Percentiles rank a stretch among this genome's conserved stretches.
Evolutionary conservation across 352 stramenopile species (phyloP).

Genomic region (Saprolegnia parasitica): DNA sequence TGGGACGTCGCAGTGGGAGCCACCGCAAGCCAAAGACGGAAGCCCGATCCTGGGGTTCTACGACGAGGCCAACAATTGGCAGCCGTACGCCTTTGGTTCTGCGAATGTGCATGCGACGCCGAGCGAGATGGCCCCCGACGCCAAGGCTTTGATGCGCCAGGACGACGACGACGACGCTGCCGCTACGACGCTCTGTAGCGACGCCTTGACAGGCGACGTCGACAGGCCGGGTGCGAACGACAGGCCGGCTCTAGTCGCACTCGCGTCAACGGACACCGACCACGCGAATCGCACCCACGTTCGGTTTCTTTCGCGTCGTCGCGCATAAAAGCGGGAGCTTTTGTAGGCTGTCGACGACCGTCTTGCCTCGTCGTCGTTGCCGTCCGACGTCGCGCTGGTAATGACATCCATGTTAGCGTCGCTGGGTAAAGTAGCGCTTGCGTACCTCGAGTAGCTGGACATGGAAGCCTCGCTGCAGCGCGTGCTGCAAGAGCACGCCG

Average conservation of each 20-base stretch:
- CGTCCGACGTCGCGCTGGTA: not conserved
- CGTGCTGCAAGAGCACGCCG: constrained; percentile 22
- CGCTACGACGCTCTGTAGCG: too few species aligned
- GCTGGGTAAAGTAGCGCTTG: not conserved
- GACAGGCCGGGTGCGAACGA: too few species aligned
- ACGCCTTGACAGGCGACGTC: too few species aligned
- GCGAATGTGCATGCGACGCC: not conserved
- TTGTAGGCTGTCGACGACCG: too few species aligned
- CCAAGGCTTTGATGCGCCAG: not conserved
- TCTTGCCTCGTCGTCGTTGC: not conserved
- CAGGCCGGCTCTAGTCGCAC: not conserved
- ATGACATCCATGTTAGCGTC: not conserved
- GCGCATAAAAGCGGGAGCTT: too few species aligned
- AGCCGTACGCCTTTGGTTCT: constrained; percentile 11
- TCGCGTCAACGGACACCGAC: too few species aligned
- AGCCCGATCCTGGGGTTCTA: constrained; percentile 44
- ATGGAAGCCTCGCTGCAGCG: constrained; percentile 24
- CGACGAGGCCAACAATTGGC: constrained; percentile 52
- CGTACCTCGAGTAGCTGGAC: constrained; percentile 10
- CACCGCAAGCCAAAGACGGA: constrained; percentile 33
- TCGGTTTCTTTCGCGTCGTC: too few species aligned
- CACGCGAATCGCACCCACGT: not conserved
- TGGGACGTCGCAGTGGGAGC: constrained; percentile 57
- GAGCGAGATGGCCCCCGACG: constrained; percentile 4
- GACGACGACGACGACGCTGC: not conserved